phyloP scores from a whole-genome alignment of 1,284 basidiomycete genomes.

The Malassezia nana region DNA sequence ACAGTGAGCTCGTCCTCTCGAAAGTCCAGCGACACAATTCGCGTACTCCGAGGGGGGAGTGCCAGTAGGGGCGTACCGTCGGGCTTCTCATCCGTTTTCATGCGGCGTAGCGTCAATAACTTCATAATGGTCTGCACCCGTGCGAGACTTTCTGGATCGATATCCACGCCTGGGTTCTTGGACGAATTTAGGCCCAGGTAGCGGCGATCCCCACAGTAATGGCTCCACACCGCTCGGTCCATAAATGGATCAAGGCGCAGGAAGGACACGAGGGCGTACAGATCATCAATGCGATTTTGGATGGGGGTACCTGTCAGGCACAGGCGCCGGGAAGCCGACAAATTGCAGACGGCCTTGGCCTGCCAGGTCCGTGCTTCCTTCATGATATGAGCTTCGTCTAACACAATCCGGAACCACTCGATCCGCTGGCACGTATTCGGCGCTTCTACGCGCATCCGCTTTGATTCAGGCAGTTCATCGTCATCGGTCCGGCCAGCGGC shows the following conservation, averaged over 20 bases:
- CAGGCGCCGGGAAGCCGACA: slow-evolving; percentile 81
- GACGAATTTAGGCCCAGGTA: slow-evolving; percentile 51
- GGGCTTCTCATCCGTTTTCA: slow-evolving; percentile 74
- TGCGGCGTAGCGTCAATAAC: slow-evolving; percentile 85
- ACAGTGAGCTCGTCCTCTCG: slow-evolving; percentile 70
- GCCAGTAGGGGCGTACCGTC: slow-evolving; percentile 75
- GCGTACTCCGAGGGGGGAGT: slow-evolving; percentile 71
- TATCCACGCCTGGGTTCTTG: slow-evolving; percentile 16
- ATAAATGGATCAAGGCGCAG: slow-evolving; percentile 82
- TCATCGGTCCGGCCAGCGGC: slow-evolving; percentile 17
- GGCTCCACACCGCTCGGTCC: slow-evolving; percentile 83
- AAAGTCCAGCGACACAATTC: slow-evolving; percentile 74
- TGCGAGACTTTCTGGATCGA: slow-evolving; percentile 75
- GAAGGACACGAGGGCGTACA: slow-evolving; percentile 93
- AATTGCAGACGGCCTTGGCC: slow-evolving; percentile 84
- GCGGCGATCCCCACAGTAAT: slow-evolving; percentile 80
- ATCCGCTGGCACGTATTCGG: slow-evolving; percentile 85
- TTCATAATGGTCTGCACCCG: slow-evolving; percentile 97
- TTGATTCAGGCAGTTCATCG: background rate
- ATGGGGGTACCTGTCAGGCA: slow-evolving; percentile 95
- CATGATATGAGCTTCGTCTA: slow-evolving; percentile 56
- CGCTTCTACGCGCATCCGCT: slow-evolving; percentile 52
- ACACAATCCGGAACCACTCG: slow-evolving; percentile 59
- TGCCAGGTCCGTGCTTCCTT: slow-evolving; percentile 90
- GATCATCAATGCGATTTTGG: slow-evolving; percentile 96